Evolutionary conservation across 148 eudicot genomes (phyloP).

Genomic region (Agrostemma githago): DNA sequence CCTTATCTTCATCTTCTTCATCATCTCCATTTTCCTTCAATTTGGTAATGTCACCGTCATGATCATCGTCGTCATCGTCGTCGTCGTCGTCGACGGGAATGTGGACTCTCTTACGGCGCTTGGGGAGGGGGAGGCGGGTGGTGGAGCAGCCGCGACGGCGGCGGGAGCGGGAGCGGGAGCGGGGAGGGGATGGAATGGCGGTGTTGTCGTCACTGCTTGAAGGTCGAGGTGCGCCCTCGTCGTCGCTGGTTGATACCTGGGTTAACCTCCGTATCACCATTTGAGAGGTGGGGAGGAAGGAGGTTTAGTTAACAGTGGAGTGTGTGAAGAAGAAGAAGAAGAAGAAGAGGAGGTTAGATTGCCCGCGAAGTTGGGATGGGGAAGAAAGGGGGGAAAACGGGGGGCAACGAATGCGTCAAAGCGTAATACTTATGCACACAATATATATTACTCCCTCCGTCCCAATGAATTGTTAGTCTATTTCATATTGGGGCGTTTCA

Average conservation of each 20-base stretch:
- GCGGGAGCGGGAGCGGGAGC: conserved; percentile 22
- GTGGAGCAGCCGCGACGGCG: conserved; percentile 21
- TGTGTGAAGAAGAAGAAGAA: neutral
- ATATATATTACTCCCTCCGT: too few species aligned
- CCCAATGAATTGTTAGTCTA: too few species aligned
- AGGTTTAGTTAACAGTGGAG: too few species aligned
- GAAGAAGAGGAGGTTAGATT: neutral
- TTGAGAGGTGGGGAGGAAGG: neutral
- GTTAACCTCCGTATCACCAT: conserved; percentile 60
- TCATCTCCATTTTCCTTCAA: conserved; percentile 26
- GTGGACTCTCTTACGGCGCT: conserved; percentile 28
- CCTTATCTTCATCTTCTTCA: conserved; percentile 29
- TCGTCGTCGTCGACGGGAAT: conserved; percentile 24
- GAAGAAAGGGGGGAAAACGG: too few species aligned
- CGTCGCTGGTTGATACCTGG: conserved; percentile 59
- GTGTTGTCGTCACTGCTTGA: conserved; percentile 28
- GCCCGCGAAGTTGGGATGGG: too few species aligned
- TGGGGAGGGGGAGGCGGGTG: conserved; percentile 18
- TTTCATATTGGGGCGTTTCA: too few species aligned
- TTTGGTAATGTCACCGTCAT: conserved; percentile 7
- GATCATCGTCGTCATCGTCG: conserved; percentile 13
- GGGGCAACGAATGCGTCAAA: too few species aligned
- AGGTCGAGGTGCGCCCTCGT: conserved; percentile 34
- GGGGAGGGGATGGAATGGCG: neutral
- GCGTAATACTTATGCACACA: too few species aligned